These are phyloP conservation scores for Aquilaria sinensis DNA, from an alignment of 345 rosid species.

Conservation along the genomic window DNA sequence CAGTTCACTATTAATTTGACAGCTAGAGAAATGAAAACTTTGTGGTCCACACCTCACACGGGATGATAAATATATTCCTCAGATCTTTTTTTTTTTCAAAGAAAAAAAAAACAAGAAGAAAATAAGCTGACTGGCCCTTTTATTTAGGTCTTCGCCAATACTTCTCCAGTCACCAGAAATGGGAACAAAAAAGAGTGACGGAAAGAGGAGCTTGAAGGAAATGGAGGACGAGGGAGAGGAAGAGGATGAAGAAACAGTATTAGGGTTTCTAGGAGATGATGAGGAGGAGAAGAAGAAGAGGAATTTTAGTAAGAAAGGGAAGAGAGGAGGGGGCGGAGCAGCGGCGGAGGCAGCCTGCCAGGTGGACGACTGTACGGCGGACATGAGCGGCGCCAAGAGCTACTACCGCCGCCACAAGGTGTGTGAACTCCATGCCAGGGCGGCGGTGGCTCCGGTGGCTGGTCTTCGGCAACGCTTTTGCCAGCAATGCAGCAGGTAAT, in stretches of 20 bases:
- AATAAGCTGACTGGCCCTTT: background rate
- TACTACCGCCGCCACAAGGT: conserved; percentile 90
- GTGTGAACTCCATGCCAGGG: conserved; percentile 83
- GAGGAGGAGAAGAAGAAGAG: conserved; percentile 19
- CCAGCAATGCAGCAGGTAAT: conserved; percentile 96
- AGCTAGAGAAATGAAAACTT: conserved; percentile 19
- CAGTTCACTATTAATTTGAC: no score
- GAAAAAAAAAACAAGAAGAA: no score
- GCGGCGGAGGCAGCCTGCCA: conserved; percentile 47
- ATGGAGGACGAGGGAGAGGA: conserved; percentile 62
- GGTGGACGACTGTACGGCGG: conserved; percentile 51
- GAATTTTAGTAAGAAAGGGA: conserved; percentile 28
- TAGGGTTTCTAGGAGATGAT: conserved; percentile 42
- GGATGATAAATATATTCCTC: conserved; percentile 10
- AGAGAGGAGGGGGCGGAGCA: conserved; percentile 17
- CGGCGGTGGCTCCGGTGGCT: conserved; percentile 42
- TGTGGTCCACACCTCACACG: conserved; percentile 33
- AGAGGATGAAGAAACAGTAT: conserved; percentile 19
- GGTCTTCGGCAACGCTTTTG: conserved; percentile 83
- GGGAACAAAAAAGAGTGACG: conserved; percentile 56
- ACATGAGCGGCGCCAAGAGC: conserved; percentile 59
- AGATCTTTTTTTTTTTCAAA: conserved; percentile 1
- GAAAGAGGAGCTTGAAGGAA: conserved; percentile 51
- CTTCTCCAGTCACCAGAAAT: conserved; percentile 13
- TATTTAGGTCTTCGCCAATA: background rate